Percentiles rank a stretch among this genome's conserved stretches.
Evolutionary conservation across 176 grass and related monocot species (phyloP).

Genomic region (Bothriochloa decipiens): DNA sequence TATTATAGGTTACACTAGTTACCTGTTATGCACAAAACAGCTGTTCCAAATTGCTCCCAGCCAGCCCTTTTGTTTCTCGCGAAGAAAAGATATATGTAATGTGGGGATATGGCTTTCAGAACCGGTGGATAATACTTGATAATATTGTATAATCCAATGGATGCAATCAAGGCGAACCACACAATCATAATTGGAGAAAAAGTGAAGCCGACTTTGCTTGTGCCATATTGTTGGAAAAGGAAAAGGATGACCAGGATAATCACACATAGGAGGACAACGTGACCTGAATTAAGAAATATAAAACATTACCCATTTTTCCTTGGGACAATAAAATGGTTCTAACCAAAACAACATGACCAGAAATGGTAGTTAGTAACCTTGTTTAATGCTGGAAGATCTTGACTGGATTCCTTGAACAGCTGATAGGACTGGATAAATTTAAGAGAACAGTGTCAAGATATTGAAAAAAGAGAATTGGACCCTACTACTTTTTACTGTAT

Average conservation of each 20-base stretch:
- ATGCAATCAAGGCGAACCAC: slow-evolving; percentile 56
- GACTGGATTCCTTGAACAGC: slow-evolving; percentile 92
- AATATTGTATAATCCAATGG: slow-evolving; percentile 79
- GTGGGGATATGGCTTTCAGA: slow-evolving; percentile 63
- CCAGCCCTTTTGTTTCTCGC: slow-evolving; percentile 51
- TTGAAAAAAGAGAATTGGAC: not conserved
- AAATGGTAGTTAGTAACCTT: slow-evolving; percentile 38
- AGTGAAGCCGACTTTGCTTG: slow-evolving; percentile 77
- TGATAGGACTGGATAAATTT: slow-evolving; percentile 59
- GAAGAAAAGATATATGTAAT: slow-evolving; percentile 67
- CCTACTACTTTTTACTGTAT: not conserved
- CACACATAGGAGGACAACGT: slow-evolving; percentile 68
- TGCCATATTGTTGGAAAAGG: slow-evolving; percentile 63
- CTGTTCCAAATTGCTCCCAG: slow-evolving; percentile 73
- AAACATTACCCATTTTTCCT: not conserved
- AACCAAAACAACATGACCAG: not conserved
- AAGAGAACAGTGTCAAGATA: not conserved
- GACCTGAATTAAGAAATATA: slow-evolving; percentile 47
- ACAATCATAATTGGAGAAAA: slow-evolving; percentile 86
- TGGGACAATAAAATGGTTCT: slow-evolving; percentile 15
- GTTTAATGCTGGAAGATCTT: slow-evolving; percentile 65
- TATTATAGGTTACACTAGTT: slow-evolving; percentile 15
- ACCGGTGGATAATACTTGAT: slow-evolving; percentile 67
- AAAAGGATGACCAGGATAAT: slow-evolving; percentile 65
- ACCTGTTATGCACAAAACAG: slow-evolving; percentile 82